phyloP scores from a whole-genome alignment of 768 basidiomycete species.

The Kwoniella mangroviensis region DNA sequence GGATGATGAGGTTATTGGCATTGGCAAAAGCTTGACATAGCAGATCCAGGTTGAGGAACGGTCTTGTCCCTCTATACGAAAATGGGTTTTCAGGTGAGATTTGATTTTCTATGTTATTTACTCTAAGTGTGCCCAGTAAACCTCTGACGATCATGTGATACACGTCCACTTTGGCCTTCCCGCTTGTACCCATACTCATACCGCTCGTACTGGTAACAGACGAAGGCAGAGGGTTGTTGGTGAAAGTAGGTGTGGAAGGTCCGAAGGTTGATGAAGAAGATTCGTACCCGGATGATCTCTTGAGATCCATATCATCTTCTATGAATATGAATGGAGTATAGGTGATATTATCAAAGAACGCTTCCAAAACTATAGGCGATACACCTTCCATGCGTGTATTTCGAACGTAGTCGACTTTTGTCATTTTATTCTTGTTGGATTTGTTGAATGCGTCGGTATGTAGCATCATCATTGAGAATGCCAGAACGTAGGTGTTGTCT shows the following conservation, averaged over 20 bases:
- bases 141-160: slow-evolving; percentile 74
- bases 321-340: slow-evolving; percentile 96
- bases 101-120: slow-evolving; percentile 45
- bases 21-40: slow-evolving; percentile 50
- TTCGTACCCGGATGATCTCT: slow-evolving; percentile 61
- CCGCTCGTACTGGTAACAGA: slow-evolving; percentile 14
- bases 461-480: slow-evolving; percentile 97
- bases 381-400: slow-evolving; percentile 89
- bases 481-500: slow-evolving; percentile 95
- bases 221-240: not conserved
- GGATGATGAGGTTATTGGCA: slow-evolving; percentile 39
- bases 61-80: slow-evolving; percentile 55
- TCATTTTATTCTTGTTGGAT: slow-evolving; percentile 97
- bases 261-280: slow-evolving; percentile 12
- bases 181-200: slow-evolving; percentile 8
- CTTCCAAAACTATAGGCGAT: slow-evolving; percentile 83
- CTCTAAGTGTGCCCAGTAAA: slow-evolving; percentile 33
- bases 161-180: slow-evolving; percentile 69
- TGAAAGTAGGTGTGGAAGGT: slow-evolving; percentile 22
- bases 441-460: slow-evolving; percentile 99
- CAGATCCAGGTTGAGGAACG: slow-evolving; percentile 52
- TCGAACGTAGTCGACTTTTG: slow-evolving; percentile 88
- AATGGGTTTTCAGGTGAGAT: slow-evolving; percentile 56
- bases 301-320: slow-evolving; percentile 78
- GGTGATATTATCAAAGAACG: slow-evolving; percentile 94